Conservation (phyloP, 1,139 yeast genomes). For the Pichia sp. region DNA sequence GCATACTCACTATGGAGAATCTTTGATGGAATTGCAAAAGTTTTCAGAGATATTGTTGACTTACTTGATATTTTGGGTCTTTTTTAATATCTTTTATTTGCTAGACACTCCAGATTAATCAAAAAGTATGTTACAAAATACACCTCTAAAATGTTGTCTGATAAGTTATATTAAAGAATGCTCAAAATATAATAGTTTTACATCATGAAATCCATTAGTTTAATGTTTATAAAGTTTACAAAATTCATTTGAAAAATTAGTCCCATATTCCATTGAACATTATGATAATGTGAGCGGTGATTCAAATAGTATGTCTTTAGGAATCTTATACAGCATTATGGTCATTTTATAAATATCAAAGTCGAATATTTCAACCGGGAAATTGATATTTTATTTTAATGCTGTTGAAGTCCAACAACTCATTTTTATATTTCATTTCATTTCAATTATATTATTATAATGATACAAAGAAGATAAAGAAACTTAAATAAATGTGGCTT, state of each 20-base stretch:
- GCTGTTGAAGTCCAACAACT: neutral
- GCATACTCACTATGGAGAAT: neutral
- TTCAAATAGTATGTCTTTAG: neutral
- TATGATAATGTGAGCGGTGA: neutral
- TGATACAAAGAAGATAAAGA: no score
- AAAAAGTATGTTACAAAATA: conserved; percentile 12
- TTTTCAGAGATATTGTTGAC: conserved; percentile 1
- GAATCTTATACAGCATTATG: no score
- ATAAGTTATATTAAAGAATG: neutral
- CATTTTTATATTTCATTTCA: neutral
- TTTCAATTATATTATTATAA: no score
- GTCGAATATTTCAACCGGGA: no score
- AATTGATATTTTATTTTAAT: no score
- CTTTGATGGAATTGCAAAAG: conserved; percentile 2
- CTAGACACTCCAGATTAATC: conserved; percentile 15
- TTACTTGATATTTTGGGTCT: neutral
- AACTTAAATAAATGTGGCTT: no score
- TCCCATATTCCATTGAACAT: neutral
- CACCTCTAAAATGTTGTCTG: neutral
- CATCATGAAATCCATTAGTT: neutral
- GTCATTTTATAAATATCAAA: no score
- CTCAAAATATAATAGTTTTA: neutral
- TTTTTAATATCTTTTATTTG: neutral
- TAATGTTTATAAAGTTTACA: neutral
- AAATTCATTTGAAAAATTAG: neutral